Percentiles rank a stretch among this genome's conserved stretches.
These are phyloP conservation scores for Paramecium octaurelia DNA, from an alignment of 73 alveolate genomes.

Conservation along the genomic window DNA sequence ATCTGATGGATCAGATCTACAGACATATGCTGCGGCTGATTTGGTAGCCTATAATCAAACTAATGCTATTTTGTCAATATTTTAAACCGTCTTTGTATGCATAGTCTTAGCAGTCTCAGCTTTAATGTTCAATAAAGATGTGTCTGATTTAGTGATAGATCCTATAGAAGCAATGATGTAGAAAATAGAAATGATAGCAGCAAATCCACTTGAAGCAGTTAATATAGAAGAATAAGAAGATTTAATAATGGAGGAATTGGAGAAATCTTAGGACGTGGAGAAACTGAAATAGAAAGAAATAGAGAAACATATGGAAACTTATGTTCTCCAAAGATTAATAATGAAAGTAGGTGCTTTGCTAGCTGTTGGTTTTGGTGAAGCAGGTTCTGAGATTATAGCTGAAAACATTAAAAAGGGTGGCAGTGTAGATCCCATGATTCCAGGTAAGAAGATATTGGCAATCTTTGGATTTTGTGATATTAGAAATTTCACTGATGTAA, in stretches of 20 bases:
- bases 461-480: conserved; percentile 98
- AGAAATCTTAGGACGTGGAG: conserved; percentile 38
- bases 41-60: conserved; percentile 57
- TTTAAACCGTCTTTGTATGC: conserved; percentile 74
- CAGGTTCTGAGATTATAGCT: conserved; percentile 97
- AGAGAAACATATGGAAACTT: conserved; percentile 81
- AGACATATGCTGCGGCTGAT: conserved; percentile 61
- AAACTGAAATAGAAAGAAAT: conserved; percentile 24
- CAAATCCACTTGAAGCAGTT: conserved; percentile 84
- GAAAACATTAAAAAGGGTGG: conserved; percentile 92
- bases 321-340: conserved; percentile 85
- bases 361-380: conserved; percentile 98
- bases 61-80: conserved; percentile 70
- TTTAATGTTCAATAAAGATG: conserved; percentile 76
- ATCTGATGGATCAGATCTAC: neutral
- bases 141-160: conserved; percentile 71
- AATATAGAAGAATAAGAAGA: conserved; percentile 73
- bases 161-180: conserved; percentile 87
- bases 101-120: conserved; percentile 71
- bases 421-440: conserved; percentile 94
- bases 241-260: conserved; percentile 43
- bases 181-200: conserved; percentile 79
- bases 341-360: conserved; percentile 94
- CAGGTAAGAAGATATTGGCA: conserved; percentile 93
- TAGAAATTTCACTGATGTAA: conserved; percentile 90